Evolutionary conservation across 2,329 filamentous ascomycete genomes (phyloP), one percentile per base, ranked within the genome.

Genomic region (Ramularia endophylla): DNA sequence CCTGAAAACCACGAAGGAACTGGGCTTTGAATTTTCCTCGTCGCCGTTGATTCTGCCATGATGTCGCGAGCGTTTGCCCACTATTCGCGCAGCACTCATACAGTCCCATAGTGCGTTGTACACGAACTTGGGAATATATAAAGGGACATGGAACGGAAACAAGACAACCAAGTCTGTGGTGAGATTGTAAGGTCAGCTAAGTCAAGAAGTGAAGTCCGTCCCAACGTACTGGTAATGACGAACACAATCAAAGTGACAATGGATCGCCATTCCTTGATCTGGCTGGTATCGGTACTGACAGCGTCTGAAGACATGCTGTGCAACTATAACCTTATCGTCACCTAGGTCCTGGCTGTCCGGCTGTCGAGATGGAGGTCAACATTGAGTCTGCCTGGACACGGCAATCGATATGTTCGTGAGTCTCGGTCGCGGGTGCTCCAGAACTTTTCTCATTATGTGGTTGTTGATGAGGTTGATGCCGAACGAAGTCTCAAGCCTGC

Each of bases 211-310:
- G n/a, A n/a, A n/a, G n/a, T n/a, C n/a, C n/a, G n/a, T n/a, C 15
- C 9, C 12, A 20, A 76, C 80, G 71, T 66, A 85, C 82, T 87
- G 4, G 82, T 81, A 29, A 83, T 31, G 25, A 85, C 67, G 54
- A 87, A 87, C 32, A 81, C 73, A 39, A 87, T 65, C 25, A 87
- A 69, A 0, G 81, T 85, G 42, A 86, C 63, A 36, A 87, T 85
- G 12, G 82, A 85, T 36, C 75, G 71, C 82, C 81, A 86, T 43
- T 75, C 62, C 40, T 62, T 73, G 54, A 87, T 85, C 50, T 72
- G 63, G 35, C 60, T 60, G 18, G 76, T 80, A 47, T 78, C 66
- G 8, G 73, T 34, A 17, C 17, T 34, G 32, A 34, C 32, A 17
- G 17, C 32, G 7, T 32, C 30, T 17, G 15, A 18, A 19, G 32